Percentiles rank a stretch among this genome's conserved stretches.
phyloP scores from a whole-genome alignment of 129 eudicot genomes.

The Flaveria ramosissima region DNA sequence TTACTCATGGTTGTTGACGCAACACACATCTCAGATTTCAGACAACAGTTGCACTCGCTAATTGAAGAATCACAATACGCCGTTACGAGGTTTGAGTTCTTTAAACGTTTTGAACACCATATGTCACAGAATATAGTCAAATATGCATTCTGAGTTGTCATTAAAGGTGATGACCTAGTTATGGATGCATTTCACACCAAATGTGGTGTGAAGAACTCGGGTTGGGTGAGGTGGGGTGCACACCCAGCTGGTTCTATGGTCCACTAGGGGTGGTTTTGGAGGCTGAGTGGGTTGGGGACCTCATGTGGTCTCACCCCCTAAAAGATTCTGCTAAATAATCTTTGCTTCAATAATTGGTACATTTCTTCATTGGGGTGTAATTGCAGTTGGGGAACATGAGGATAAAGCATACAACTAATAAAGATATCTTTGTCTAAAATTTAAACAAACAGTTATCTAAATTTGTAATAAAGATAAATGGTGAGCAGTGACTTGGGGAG shows the following conservation, averaged over 20 bases:
- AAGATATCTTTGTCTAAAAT: constrained; percentile 13
- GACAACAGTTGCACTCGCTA: constrained; percentile 33
- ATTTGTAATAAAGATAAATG: not conserved
- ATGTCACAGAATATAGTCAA: not conserved
- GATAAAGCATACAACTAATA: constrained; percentile 26
- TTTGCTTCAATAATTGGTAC: constrained; percentile 28
- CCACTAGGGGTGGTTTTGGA: constrained; percentile 24
- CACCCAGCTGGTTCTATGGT: constrained; percentile 21
- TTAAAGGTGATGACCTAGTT: not conserved
- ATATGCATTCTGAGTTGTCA: not conserved
- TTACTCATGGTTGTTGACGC: constrained; percentile 42
- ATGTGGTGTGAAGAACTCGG: not conserved
- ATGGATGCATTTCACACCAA: constrained; percentile 4
- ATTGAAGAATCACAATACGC: constrained; percentile 19
- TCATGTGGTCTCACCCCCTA: not conserved
- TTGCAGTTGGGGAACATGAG: constrained; percentile 35
- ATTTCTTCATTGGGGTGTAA: constrained; percentile 21
- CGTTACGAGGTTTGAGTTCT: not conserved
- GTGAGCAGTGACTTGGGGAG: not conserved
- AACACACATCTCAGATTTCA: constrained; percentile 17
- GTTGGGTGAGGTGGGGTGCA: constrained; percentile 8
- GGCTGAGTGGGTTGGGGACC: constrained; percentile 35
- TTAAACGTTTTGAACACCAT: not conserved
- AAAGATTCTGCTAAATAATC: constrained; percentile 24
- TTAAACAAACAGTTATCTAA: not conserved